phyloP scores from a whole-genome alignment of 805 yeast genomes.

The Soucietia sequanensis region DNA sequence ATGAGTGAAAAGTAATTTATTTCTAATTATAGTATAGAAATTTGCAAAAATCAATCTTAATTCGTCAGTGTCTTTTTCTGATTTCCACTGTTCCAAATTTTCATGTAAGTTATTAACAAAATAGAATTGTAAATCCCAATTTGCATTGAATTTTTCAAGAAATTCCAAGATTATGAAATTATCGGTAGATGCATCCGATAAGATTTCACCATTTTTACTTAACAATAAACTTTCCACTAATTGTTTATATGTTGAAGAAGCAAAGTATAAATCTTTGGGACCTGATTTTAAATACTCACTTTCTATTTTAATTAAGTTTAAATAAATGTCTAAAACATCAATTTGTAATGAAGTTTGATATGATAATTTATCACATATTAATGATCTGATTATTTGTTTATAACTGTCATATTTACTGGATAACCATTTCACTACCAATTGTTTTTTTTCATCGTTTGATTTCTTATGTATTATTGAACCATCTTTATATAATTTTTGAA shows the following conservation, averaged over 20 bases:
- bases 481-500: constrained; percentile 46
- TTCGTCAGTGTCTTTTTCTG: constrained; percentile 11
- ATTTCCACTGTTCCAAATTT: constrained; percentile 19
- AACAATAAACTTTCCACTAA: constrained; percentile 32
- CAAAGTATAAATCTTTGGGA: constrained; percentile 58
- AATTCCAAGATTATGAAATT: constrained; percentile 56
- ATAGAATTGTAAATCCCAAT: constrained; percentile 78
- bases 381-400: constrained; percentile 42
- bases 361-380: constrained; percentile 40
- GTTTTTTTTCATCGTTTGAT: constrained; percentile 43
- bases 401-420: constrained; percentile 54
- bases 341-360: constrained; percentile 51
- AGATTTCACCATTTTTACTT: constrained; percentile 33
- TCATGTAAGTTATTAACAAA: constrained; percentile 53
- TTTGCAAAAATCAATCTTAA: constrained; percentile 35
- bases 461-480: constrained; percentile 37
- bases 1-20: constrained; percentile 18
- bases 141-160: constrained; percentile 48
- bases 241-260: constrained; percentile 49
- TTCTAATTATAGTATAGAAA: constrained; percentile 36
- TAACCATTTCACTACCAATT: constrained; percentile 61
- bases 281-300: constrained; percentile 50
- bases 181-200: constrained; percentile 47
- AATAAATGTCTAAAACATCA: constrained; percentile 51
- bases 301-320: constrained; percentile 59